These are phyloP conservation scores for Dipteronia dyeriana DNA, from an alignment of 345 rosid genomes.

Conservation along the genomic window DNA sequence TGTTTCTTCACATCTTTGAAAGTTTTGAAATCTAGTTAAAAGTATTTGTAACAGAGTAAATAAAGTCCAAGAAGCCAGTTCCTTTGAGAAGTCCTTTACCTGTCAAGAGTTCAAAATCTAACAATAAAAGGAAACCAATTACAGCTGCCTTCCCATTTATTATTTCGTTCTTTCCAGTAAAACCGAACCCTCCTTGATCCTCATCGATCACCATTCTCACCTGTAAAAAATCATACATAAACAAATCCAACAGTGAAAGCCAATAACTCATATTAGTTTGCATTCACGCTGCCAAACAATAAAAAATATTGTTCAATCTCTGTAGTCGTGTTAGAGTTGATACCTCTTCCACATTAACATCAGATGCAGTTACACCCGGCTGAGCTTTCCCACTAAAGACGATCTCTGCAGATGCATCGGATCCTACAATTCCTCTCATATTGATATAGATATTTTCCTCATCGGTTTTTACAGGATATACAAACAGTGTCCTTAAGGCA, in stretches of 20 bases:
- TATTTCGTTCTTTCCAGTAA: constrained; percentile 69
- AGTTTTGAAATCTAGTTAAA: constrained; percentile 50
- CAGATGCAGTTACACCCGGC: constrained; percentile 81
- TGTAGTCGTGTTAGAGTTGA: neutral
- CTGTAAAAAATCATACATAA: constrained; percentile 36
- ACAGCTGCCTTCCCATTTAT: constrained; percentile 93
- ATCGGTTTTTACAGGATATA: constrained; percentile 72
- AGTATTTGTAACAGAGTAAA: constrained; percentile 66
- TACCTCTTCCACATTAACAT: constrained; percentile 94
- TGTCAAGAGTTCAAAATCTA: constrained; percentile 93
- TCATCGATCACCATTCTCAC: constrained; percentile 94
- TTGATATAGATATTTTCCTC: constrained; percentile 75
- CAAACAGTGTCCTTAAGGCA: constrained; percentile 62
- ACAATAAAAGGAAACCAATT: constrained; percentile 78
- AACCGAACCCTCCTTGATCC: constrained; percentile 70
- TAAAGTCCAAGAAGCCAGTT: constrained; percentile 88
- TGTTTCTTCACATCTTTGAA: neutral
- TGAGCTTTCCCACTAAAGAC: constrained; percentile 93
- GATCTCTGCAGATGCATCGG: constrained; percentile 80
- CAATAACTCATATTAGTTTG: neutral
- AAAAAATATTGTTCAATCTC: no score
- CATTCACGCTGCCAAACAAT: no score
- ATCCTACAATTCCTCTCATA: constrained; percentile 43
- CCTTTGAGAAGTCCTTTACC: constrained; percentile 94
- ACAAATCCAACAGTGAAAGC: neutral